phyloP scores from a whole-genome alignment of 139 green algal genomes.

The Pseudopediastrum boryanum region DNA sequence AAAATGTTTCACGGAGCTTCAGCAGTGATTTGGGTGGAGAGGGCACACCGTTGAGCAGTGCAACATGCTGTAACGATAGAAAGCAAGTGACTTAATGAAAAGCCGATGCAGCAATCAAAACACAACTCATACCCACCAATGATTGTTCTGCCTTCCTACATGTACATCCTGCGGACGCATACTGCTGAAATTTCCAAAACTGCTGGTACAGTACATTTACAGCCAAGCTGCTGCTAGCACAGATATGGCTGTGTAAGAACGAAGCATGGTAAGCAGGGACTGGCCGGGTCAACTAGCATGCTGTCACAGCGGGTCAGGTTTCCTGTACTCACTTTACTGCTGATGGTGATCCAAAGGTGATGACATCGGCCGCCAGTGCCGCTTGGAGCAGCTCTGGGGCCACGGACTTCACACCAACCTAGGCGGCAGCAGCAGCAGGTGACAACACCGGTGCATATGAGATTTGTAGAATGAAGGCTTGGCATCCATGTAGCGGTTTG shows the following conservation, averaged over 20 bases:
- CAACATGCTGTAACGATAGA: too few species aligned
- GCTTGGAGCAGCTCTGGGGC: constrained; percentile 40
- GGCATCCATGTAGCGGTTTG: too few species aligned
- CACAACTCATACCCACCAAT: too few species aligned
- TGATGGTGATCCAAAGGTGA: constrained; percentile 86
- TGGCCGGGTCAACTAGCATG: not conserved
- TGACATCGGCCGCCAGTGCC: constrained; percentile 63
- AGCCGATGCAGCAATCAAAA: too few species aligned
- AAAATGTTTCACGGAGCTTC: not conserved
- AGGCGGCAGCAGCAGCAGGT: not conserved
- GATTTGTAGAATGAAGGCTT: too few species aligned
- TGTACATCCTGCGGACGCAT: too few species aligned
- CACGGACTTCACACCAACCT: constrained; percentile 58
- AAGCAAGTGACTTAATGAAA: too few species aligned
- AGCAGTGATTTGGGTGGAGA: not conserved
- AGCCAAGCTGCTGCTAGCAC: not conserved
- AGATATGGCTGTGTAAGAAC: not conserved
- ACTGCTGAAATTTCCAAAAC: too few species aligned
- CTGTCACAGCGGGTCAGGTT: not conserved
- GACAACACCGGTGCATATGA: not conserved
- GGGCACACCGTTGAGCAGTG: too few species aligned
- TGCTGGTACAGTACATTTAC: not conserved
- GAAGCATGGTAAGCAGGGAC: not conserved
- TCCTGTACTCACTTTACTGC: constrained; percentile 72
- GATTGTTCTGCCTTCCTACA: too few species aligned